A percentile compares a stretch with the other conserved stretches of the same genome.
These are phyloP conservation scores for Malus hybrid DNA, from an alignment of 331 rosid genomes.

Conservation along the genomic window DNA sequence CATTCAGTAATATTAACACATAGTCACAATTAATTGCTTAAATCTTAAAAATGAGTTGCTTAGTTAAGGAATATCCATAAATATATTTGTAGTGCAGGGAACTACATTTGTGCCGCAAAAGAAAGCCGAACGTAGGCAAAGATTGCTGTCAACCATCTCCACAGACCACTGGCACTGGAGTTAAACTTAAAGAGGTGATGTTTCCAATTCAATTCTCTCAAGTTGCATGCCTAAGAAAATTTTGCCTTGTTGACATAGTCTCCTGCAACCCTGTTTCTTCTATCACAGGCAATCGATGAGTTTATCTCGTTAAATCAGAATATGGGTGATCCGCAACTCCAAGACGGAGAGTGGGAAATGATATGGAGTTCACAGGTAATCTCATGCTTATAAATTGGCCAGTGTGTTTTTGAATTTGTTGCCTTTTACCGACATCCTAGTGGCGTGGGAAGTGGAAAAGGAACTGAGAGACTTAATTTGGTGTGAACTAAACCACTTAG, in stretches of 20 bases:
- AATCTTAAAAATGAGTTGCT: neutral
- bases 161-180: slow-evolving; percentile 28
- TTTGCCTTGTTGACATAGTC: neutral
- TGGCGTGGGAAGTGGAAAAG: neutral
- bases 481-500: neutral
- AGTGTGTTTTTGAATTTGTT: neutral
- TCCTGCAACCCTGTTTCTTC: neutral
- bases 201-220: neutral
- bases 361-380: slow-evolving; percentile 95
- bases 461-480: neutral
- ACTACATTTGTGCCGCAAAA: slow-evolving; percentile 92
- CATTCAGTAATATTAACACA: neutral
- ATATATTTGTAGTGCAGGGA: slow-evolving; percentile 85
- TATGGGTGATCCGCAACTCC: slow-evolving; percentile 45
- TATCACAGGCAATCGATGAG: slow-evolving; percentile 68
- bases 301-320: slow-evolving; percentile 36
- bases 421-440: neutral
- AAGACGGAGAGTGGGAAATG: slow-evolving; percentile 90
- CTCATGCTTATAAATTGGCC: neutral
- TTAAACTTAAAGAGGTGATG: slow-evolving; percentile 41
- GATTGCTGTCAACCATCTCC: slow-evolving; percentile 62
- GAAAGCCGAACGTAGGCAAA: slow-evolving; percentile 76
- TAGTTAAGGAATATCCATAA: slow-evolving; percentile 39
- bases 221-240: neutral
- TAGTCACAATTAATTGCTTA: neutral